Evolutionary conservation across 371 early-diverging fungal genomes (phyloP), one percentile per base, ranked within the genome.

Genomic region (Haplosporangium sp.): DNA sequence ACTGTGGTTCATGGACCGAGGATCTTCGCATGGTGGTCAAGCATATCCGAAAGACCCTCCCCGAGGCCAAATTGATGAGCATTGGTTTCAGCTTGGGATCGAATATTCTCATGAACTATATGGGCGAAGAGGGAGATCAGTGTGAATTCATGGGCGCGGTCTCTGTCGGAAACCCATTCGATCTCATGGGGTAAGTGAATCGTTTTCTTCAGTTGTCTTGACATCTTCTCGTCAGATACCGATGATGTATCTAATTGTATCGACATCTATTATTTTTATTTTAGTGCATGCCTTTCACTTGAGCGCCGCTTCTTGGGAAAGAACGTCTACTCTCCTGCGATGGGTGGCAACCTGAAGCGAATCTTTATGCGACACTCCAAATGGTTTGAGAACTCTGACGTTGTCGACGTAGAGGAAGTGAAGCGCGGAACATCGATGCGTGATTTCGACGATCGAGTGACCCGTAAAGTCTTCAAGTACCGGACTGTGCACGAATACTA

Each of bases 1-100:
- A 95, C 82, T 91, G 86, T 59, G 98, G 93, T 41, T 91, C 90
- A 0, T 91, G 89, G 65, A 96, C 97, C 2, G 90, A 92, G 0
- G 98, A 98, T 84, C 80, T 95, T 12, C 83, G 91, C 36, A 60
- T 69, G 46, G 90, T 86, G 5, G 70, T 94, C 51, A 74, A 82
- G 46, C 86, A 92, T 73, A 84, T 92, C 52, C 85, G 82, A 60
- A 66, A 74, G 38, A 74, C 76, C 47, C 69, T 89, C 57, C 92
- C 94, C 1, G 70, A 83, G 40, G 89, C 93, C 10, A 87, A 92
- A 36, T 74, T 96, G 59, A 76, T 93, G 48, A 95, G 89, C 7
- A 84, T 93, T 61, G 98, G 98, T 3, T 98, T 92, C 74, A 94
- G 95, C 20, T 82, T 98, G 41, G 98, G 98, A 3, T 89, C 96